A percentile compares a stretch with the other conserved stretches of the same genome.
These are phyloP conservation scores for Solanum habrochaites DNA, from an alignment of 257 asterid species.

Conservation along the genomic window DNA sequence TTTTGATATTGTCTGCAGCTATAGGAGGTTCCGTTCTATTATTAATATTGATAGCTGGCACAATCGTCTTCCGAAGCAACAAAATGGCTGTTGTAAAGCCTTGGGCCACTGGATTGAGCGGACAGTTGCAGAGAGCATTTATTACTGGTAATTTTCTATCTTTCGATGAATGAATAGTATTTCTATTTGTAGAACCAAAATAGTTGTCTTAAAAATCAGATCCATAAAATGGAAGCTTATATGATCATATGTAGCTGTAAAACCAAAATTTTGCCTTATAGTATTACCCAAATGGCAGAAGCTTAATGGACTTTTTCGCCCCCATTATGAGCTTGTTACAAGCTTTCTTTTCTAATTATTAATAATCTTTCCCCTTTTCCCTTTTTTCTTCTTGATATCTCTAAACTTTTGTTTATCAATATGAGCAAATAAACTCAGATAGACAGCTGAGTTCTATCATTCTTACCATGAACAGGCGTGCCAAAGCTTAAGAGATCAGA, in stretches of 20 bases:
- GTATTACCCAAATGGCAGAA: background rate
- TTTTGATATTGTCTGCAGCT: constrained; percentile 22
- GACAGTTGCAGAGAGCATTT: constrained; percentile 84
- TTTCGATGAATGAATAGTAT: background rate
- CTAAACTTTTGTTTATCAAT: background rate
- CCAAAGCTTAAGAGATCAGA: constrained; percentile 76
- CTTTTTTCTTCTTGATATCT: background rate
- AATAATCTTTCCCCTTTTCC: background rate
- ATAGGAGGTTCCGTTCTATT: constrained; percentile 52
- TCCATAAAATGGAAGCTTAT: background rate
- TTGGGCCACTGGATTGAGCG: constrained; percentile 91
- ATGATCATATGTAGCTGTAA: background rate
- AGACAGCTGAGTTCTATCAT: background rate
- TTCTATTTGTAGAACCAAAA: background rate
- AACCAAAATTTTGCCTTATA: background rate
- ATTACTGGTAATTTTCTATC: constrained; percentile 44
- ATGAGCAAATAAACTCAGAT: background rate
- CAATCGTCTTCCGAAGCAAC: constrained; percentile 24
- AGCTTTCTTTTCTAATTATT: background rate
- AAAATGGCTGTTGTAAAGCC: constrained; percentile 79
- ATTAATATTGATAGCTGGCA: constrained; percentile 14
- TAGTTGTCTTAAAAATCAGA: background rate
- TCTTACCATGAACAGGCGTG: constrained; percentile 35
- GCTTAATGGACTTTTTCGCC: background rate
- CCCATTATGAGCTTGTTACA: background rate